These are phyloP conservation scores for Thymus quinquecostatus DNA, from an alignment of 257 asterid species.

Conservation along the genomic window DNA sequence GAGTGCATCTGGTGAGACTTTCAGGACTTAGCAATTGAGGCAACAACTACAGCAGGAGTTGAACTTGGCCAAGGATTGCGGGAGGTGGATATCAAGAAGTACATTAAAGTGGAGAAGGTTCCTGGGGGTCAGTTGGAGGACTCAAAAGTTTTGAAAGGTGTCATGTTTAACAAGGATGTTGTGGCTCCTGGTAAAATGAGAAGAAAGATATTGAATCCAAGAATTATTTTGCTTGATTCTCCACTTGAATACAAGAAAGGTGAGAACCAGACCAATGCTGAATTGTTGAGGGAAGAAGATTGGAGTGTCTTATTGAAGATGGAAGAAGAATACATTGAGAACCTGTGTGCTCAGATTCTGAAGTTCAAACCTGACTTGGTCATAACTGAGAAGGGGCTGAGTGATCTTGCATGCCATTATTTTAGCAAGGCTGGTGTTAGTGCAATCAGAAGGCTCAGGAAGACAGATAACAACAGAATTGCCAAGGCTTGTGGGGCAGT, in stretches of 20 bases:
- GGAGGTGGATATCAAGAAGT: slow-evolving; percentile 94
- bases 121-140: slow-evolving; percentile 98
- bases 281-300: slow-evolving; percentile 88
- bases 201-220: slow-evolving; percentile 82
- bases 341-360: slow-evolving; percentile 67
- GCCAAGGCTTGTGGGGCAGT: slow-evolving; percentile 98
- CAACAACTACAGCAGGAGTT: slow-evolving; percentile 85
- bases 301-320: slow-evolving; percentile 87
- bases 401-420: slow-evolving; percentile 91
- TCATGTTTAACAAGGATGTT: slow-evolving; percentile 92
- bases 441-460: slow-evolving; percentile 93
- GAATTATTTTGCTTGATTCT: slow-evolving; percentile 90
- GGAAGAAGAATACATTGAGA: slow-evolving; percentile 96
- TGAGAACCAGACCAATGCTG: slow-evolving; percentile 97
- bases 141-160: slow-evolving; percentile 89
- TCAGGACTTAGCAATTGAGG: slow-evolving; percentile 92
- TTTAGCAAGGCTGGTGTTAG: slow-evolving; percentile 93
- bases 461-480: slow-evolving; percentile 89
- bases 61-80: slow-evolving; percentile 91
- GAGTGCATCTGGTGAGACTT: slow-evolving; percentile 33
- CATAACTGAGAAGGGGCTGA: slow-evolving; percentile 88
- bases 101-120: slow-evolving; percentile 91
- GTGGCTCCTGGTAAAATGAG: slow-evolving; percentile 99
- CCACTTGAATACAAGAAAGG: slow-evolving; percentile 99
- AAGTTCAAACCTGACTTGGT: slow-evolving; percentile 91